Evolutionary conservation across 2,329 filamentous ascomycete species (phyloP), one percentile per base, ranked within the genome.

Genomic region (Ophiocordyceps camponoti-leonardi): DNA sequence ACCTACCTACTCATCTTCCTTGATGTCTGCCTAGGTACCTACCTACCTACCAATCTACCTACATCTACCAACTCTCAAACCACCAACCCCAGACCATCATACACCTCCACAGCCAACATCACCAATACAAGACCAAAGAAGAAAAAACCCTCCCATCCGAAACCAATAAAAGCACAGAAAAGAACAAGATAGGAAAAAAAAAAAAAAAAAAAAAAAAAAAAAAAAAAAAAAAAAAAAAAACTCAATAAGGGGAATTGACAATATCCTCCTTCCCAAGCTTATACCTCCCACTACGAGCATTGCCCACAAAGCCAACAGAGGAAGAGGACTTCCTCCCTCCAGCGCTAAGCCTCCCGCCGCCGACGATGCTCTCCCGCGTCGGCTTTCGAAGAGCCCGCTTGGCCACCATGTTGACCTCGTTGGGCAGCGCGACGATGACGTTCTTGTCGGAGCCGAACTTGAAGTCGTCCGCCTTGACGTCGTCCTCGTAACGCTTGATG

Each of bases 401-500:
- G 42, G 81, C 83, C 13, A 98, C 86, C 88, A 96, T 96, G 63
- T 95, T 93, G 53, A 98, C 92, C 62, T 96, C 88, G 59, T 98
- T 94, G 2, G 92, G 88, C 51, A 98, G 68, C 1, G 92, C 92
- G 33, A 98, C 90, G 56, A 98, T 94, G 55, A 98, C 86, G 56
- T 95, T 95, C 75, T 94, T 94, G 63, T 98, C 92, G 6, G 82
- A 88, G 42, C 90, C 90, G 57, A 87, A 98, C 56, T 92, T 87
- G 78, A 98, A 98, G 61, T 98, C 94, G 61, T 98, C 92, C 4
- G 92, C 92, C 71, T 93, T 95, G 58, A 98, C 87, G 51, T 94
- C 83, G 56, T 98, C 92, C 1, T 79, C 75, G 60, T 98, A 98
- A 16, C 92, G 82, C 72, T 96, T 95, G 72, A 98, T 96, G 54